phyloP scores from a whole-genome alignment of 331 rosid species.

The Phaseolus coccineus region DNA sequence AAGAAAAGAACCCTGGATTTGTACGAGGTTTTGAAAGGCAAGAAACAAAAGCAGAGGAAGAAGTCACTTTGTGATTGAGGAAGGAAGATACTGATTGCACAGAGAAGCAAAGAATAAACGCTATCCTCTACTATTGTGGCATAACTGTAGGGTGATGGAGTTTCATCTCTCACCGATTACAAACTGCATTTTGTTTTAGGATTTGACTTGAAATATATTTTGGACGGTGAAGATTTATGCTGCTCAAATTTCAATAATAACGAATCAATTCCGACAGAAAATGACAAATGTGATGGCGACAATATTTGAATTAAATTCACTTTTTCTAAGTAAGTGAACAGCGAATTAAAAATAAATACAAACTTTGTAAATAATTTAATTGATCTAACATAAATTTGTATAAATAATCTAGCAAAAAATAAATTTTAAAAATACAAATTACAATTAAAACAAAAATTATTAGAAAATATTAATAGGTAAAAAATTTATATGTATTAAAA shows the following conservation, averaged over 20 bases:
- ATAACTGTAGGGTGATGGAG: neutral
- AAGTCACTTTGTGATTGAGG: slow-evolving; percentile 37
- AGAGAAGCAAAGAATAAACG: neutral
- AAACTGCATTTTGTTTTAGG: neutral
- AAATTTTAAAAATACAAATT: too few species aligned
- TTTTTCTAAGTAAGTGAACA: too few species aligned
- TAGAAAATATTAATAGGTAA: too few species aligned
- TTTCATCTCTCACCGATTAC: neutral
- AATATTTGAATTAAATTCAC: too few species aligned
- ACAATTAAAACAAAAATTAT: too few species aligned
- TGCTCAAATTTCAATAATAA: neutral
- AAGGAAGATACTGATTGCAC: slow-evolving; percentile 25
- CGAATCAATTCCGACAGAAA: neutral
- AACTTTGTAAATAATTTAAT: too few species aligned
- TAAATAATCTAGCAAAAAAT: too few species aligned
- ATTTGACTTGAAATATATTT: neutral
- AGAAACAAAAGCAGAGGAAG: slow-evolving; percentile 53
- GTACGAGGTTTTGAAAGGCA: slow-evolving; percentile 51
- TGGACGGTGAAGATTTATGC: neutral
- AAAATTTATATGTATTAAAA: too few species aligned
- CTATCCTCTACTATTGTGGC: neutral
- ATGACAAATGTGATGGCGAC: neutral
- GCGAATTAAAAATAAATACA: too few species aligned
- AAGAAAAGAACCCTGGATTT: slow-evolving; percentile 32
- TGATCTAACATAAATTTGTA: too few species aligned